Conservation (phyloP, 176 grass and related monocot genomes). For the Triticum aestivum region DNA sequence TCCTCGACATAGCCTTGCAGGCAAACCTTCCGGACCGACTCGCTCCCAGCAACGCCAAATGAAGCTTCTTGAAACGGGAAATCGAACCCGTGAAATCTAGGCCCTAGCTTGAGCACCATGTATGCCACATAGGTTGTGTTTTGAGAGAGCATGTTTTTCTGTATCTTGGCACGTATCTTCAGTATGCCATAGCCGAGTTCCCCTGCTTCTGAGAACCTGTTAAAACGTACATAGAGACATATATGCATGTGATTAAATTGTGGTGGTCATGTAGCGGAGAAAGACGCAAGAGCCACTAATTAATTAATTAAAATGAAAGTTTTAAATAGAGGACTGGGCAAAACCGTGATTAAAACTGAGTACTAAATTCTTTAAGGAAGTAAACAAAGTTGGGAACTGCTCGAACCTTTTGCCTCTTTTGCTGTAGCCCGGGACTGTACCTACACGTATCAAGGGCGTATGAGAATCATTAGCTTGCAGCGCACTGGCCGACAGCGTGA, state of each 20-base stretch:
- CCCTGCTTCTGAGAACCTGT: constrained; percentile 44
- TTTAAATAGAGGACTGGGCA: too few species aligned
- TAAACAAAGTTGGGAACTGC: too few species aligned
- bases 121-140: constrained; percentile 44
- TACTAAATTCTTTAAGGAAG: too few species aligned
- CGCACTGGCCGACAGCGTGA: constrained; percentile 50
- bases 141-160: constrained; percentile 33
- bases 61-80: constrained; percentile 22
- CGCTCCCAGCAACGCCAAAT: not conserved
- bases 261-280: too few species aligned
- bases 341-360: too few species aligned
- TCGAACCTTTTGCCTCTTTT: constrained; percentile 28
- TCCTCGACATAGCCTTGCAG: not conserved
- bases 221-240: not conserved
- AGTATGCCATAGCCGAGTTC: constrained; percentile 36
- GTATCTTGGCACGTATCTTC: constrained; percentile 49
- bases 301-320: too few species aligned
- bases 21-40: not conserved
- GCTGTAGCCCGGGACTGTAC: not conserved
- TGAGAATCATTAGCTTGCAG: not conserved
- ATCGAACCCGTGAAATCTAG: not conserved
- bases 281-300: too few species aligned
- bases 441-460: constrained; percentile 17
- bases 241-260: not conserved
- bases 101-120: constrained; percentile 49